These are phyloP conservation scores for Spinellus fusiger DNA, from an alignment of 192 early-diverging fungal genomes.

Conservation along the genomic window DNA sequence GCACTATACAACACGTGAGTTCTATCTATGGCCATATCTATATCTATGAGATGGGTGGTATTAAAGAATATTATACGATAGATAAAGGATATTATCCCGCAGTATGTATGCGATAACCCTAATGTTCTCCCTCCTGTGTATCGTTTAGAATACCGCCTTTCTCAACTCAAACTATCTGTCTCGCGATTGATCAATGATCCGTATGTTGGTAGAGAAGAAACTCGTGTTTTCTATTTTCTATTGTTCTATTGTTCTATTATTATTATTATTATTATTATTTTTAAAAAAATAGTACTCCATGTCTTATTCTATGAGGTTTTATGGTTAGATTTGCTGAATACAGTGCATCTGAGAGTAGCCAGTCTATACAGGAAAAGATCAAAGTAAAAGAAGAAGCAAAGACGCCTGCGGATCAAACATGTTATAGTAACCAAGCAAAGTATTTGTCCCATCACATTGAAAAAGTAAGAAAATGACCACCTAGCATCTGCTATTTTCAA, in stretches of 20 bases:
- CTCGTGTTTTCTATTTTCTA: no score
- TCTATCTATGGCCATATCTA: not conserved
- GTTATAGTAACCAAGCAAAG: not conserved
- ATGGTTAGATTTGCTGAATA: no score
- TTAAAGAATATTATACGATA: not conserved
- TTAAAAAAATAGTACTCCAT: no score
- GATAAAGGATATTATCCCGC: not conserved
- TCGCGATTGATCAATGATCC: slow-evolving; percentile 7
- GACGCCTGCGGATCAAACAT: not conserved
- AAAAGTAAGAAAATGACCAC: no score
- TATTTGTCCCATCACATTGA: not conserved
- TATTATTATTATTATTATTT: no score
- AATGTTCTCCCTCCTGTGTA: not conserved
- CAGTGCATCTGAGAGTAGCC: no score
- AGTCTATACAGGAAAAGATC: no score
- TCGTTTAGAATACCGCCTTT: not conserved
- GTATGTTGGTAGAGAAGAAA: no score
- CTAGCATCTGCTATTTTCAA: no score
- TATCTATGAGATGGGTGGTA: no score
- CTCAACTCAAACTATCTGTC: slow-evolving; percentile 6
- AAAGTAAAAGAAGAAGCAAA: not conserved
- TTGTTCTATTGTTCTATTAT: no score
- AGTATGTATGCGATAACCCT: slow-evolving; percentile 4
- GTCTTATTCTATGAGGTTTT: no score
- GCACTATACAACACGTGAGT: not conserved